phyloP scores from a whole-genome alignment of 352 stramenopile species.

The Phytophthora lateralis region DNA sequence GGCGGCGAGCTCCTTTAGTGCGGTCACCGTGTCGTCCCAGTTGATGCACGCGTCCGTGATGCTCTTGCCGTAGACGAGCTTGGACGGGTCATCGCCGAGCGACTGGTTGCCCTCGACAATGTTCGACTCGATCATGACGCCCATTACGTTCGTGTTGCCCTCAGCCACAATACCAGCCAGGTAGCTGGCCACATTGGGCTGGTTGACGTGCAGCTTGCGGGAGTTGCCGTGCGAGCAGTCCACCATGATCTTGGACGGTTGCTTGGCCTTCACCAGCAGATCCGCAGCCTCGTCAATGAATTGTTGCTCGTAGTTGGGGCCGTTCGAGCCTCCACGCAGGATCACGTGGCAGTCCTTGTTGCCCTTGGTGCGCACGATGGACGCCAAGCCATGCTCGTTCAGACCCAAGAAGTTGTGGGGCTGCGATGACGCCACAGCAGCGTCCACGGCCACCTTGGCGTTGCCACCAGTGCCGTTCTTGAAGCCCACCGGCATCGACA shows the following conservation, averaged over 20 bases:
- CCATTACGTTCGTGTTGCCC: conserved; percentile 73
- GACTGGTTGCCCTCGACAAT: conserved; percentile 87
- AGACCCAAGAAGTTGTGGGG: conserved; percentile 85
- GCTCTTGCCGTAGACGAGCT: conserved; percentile 86
- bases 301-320: conserved; percentile 85
- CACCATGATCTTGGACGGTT: conserved; percentile 83
- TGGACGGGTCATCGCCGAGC: conserved; percentile 64
- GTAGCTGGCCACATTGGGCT: conserved; percentile 79
- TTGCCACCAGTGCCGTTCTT: conserved; percentile 87
- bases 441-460: conserved; percentile 84
- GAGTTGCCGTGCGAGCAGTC: conserved; percentile 91
- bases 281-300: conserved; percentile 66
- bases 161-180: conserved; percentile 63
- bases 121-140: conserved; percentile 91
- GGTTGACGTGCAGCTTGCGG: conserved; percentile 83
- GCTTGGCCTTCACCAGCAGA: conserved; percentile 69
- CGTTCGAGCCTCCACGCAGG: conserved; percentile 68
- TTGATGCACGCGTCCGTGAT: conserved; percentile 89
- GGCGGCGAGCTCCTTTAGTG: conserved; percentile 60
- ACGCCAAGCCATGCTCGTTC: conserved; percentile 81
- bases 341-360: conserved; percentile 90
- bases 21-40: conserved; percentile 80
- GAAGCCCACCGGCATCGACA: conserved; percentile 87
- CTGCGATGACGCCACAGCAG: conserved; percentile 63
- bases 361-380: conserved; percentile 85